Conservation (phyloP, 768 basidiomycete species). For the Thelephora aurantiotincta region DNA sequence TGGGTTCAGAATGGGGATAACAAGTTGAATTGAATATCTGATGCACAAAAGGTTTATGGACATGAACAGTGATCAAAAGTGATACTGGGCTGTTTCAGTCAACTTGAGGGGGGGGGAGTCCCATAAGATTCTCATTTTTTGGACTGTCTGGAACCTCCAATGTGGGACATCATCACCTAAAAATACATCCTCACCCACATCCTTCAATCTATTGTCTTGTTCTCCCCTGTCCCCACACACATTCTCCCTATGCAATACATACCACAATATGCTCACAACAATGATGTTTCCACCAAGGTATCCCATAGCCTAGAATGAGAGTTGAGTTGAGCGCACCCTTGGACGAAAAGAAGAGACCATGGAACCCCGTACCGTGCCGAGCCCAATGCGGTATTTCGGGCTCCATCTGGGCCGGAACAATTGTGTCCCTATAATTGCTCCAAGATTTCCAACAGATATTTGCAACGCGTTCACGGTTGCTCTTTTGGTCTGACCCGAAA, state of each 20-base stretch:
- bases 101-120: too few relatives aligned
- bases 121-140: too few relatives aligned
- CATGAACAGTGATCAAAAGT: too few relatives aligned
- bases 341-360: too few relatives aligned
- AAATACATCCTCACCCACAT: constrained; percentile 20
- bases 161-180: too few relatives aligned
- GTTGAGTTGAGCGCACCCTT: too few relatives aligned
- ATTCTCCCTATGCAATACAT: constrained; percentile 46
- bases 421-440: constrained; percentile 6
- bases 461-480: constrained; percentile 4
- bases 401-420: constrained; percentile 1
- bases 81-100: too few relatives aligned
- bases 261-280: constrained; percentile 37
- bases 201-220: constrained; percentile 50
- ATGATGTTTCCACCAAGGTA: constrained; percentile 36
- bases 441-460: constrained; percentile 3
- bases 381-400: constrained; percentile 4
- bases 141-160: too few relatives aligned
- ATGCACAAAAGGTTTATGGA: too few relatives aligned
- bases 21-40: too few relatives aligned
- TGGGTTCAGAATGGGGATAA: too few relatives aligned
- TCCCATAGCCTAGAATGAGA: constrained; percentile 29
- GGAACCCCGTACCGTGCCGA: neutral
- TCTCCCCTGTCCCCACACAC: constrained; percentile 48
- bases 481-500: constrained; percentile 6